Conservation (phyloP, 2,329 filamentous ascomycete species). For the Xylariaceae sp. region DNA sequence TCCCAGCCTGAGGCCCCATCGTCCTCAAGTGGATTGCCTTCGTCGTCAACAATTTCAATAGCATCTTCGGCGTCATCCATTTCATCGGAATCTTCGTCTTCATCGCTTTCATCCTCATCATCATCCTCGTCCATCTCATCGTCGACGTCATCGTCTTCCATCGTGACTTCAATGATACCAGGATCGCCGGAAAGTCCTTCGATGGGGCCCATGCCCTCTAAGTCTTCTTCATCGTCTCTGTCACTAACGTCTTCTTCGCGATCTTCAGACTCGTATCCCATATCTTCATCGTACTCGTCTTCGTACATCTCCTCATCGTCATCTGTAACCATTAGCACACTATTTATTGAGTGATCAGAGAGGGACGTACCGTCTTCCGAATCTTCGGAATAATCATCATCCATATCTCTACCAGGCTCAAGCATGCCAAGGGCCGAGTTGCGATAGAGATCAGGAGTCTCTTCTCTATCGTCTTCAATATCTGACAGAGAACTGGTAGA, state of each 20-base stretch:
- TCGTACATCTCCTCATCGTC: constrained; percentile 94
- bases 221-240: constrained; percentile 78
- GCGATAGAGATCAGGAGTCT: constrained; percentile 95
- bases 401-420: constrained; percentile 71
- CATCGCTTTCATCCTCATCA: constrained; percentile 63
- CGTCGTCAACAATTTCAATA: constrained; percentile 69
- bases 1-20: constrained; percentile 68
- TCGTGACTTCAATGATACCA: constrained; percentile 75
- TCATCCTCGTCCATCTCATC: constrained; percentile 69
- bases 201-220: constrained; percentile 83
- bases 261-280: constrained; percentile 81
- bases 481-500: constrained; percentile 90
- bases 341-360: neutral
- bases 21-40: constrained; percentile 63
- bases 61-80: constrained; percentile 58
- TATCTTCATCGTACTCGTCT: constrained; percentile 88
- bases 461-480: constrained; percentile 83
- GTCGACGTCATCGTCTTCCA: constrained; percentile 72
- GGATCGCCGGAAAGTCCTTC: constrained; percentile 73
- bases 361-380: constrained; percentile 62
- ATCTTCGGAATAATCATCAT: constrained; percentile 81
- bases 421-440: constrained; percentile 96
- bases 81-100: constrained; percentile 67
- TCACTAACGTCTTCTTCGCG: constrained; percentile 89
- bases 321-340: constrained; percentile 44